Conservation (phyloP, 306 rosid species). For the Corylus heterophylla region DNA sequence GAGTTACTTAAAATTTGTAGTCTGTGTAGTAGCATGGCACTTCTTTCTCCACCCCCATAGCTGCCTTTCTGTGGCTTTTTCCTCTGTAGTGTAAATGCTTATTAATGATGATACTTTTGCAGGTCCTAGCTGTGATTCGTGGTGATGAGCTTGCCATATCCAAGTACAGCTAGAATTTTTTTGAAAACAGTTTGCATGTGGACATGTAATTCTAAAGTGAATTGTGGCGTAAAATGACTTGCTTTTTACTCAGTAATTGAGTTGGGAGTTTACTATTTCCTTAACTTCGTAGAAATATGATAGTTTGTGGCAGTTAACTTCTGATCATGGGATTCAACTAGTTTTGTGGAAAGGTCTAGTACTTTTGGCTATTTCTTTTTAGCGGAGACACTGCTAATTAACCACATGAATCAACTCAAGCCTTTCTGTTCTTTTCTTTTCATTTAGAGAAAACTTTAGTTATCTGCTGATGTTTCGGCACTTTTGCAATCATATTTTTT, state of each 20-base stretch:
- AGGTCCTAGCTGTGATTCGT: slow-evolving; percentile 31
- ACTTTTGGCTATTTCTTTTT: no score
- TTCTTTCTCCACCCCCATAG: not conserved
- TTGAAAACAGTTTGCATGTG: not conserved
- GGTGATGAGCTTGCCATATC: slow-evolving; percentile 24
- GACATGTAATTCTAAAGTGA: not conserved
- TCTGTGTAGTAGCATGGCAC: not conserved
- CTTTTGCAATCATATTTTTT: no score
- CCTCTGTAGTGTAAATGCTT: not conserved
- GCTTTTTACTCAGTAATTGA: not conserved
- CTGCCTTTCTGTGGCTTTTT: not conserved
- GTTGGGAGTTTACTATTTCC: no score
- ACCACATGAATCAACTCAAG: no score
- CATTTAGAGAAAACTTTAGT: no score
- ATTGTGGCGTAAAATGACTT: not conserved
- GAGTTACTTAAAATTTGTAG: not conserved
- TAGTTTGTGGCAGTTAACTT: no score
- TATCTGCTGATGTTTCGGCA: no score
- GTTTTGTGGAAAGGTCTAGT: no score
- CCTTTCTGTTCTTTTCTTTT: no score
- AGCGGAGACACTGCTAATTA: no score
- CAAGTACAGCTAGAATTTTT: not conserved
- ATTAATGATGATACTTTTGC: not conserved
- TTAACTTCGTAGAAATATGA: no score
- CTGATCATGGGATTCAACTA: no score